These are phyloP conservation scores for Onygenales sp. DNA, from an alignment of 2,329 filamentous ascomycete species.

Conservation along the genomic window DNA sequence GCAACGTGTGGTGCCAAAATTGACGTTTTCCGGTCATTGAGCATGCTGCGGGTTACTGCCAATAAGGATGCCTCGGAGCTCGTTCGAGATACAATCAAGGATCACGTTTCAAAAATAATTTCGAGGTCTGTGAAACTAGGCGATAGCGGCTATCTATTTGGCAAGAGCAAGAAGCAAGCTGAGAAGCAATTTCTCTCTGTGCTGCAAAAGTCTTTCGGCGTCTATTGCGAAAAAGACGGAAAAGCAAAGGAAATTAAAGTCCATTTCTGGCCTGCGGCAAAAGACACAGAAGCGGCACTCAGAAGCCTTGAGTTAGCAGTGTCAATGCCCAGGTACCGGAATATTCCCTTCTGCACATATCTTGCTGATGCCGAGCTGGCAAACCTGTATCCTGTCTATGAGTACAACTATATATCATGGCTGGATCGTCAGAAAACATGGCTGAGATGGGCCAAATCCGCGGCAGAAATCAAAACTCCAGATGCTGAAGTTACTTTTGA, in stretches of 20 bases:
- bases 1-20: slow-evolving; percentile 25
- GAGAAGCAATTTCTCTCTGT: slow-evolving; percentile 23
- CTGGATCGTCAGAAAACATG: slow-evolving; percentile 24
- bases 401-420: slow-evolving; percentile 19
- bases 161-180: slow-evolving; percentile 12
- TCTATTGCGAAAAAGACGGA: slow-evolving; percentile 18
- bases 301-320: slow-evolving; percentile 25
- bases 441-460: slow-evolving; percentile 29
- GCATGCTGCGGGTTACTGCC: slow-evolving; percentile 28
- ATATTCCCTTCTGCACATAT: slow-evolving; percentile 27
- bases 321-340: slow-evolving; percentile 11
- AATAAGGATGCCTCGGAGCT: slow-evolving; percentile 22
- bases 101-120: slow-evolving; percentile 21
- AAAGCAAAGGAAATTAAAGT: slow-evolving; percentile 17
- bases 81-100: slow-evolving; percentile 24
- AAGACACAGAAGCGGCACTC: slow-evolving; percentile 23
- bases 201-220: slow-evolving; percentile 22
- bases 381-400: slow-evolving; percentile 17
- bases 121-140: slow-evolving; percentile 20
- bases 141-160: slow-evolving; percentile 7
- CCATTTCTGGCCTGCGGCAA: slow-evolving; percentile 25
- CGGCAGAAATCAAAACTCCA: slow-evolving; percentile 13
- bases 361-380: slow-evolving; percentile 20
- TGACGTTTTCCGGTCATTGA: slow-evolving; percentile 24
- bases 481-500: background rate